Percentiles rank a stretch among this genome's conserved stretches.
Conservation (phyloP, 257 asterid genomes). For the Solanum arcanum region DNA sequence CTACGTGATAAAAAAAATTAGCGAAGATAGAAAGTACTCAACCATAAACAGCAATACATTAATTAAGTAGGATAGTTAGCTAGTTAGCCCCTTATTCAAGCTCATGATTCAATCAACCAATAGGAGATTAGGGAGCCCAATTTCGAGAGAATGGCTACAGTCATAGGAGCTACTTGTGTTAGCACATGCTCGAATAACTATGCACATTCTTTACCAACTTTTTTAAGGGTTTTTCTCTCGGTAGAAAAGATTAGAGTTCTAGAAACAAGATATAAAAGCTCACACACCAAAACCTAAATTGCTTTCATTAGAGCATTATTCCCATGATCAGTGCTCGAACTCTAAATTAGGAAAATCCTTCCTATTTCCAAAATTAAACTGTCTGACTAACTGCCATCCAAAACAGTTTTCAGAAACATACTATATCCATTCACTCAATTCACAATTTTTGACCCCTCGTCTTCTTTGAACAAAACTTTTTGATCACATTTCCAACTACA, state of each 20-base stretch:
- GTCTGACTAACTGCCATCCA: background rate
- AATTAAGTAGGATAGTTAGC: background rate
- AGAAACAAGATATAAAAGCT: background rate
- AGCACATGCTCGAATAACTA: too few relatives aligned
- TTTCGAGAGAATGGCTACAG: background rate
- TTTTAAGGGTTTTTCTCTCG: background rate
- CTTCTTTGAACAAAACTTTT: background rate
- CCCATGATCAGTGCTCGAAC: background rate
- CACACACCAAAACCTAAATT: background rate
- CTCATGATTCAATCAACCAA: background rate
- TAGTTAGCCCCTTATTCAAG: background rate
- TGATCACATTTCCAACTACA: background rate
- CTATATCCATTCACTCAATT: background rate
- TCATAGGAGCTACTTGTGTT: background rate
- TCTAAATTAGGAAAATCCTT: background rate
- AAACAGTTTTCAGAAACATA: background rate
- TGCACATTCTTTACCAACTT: background rate
- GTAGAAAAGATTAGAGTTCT: background rate
- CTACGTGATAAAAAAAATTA: background rate
- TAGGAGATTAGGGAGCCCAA: background rate
- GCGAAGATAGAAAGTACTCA: background rate
- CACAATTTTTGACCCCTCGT: background rate
- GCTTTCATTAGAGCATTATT: background rate
- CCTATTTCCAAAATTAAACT: background rate
- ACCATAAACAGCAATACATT: background rate